phyloP scores from a whole-genome alignment of 176 grass and related monocot species.

The Paspalum vaginatum region DNA sequence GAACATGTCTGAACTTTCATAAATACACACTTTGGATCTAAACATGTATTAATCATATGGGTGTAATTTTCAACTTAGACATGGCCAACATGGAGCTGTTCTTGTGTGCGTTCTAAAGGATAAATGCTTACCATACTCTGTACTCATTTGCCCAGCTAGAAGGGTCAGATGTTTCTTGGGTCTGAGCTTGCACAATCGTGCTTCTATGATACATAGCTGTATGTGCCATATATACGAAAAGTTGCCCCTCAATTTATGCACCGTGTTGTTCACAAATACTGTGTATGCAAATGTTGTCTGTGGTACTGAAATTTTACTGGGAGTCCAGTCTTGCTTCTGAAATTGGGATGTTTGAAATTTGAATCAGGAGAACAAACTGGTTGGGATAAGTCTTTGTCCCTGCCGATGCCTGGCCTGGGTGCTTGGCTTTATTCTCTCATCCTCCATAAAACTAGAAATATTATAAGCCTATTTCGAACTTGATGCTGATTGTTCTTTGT shows the following conservation, averaged over 20 bases:
- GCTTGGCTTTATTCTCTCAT: conserved; percentile 32
- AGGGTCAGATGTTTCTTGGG: conserved; percentile 1
- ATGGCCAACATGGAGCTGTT: not conserved
- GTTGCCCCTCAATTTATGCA: conserved; percentile 21
- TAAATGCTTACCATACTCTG: not conserved
- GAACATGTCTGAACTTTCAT: too few relatives aligned
- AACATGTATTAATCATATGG: not conserved
- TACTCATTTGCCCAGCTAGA: not conserved
- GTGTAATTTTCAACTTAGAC: conserved; percentile 1
- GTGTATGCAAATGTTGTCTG: conserved; percentile 6
- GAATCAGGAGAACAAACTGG: conserved; percentile 21
- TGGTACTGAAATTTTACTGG: conserved; percentile 6
- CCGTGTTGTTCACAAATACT: not conserved
- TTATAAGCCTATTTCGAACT: conserved; percentile 2
- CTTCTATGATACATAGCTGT: too few relatives aligned
- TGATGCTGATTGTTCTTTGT: conserved; percentile 25
- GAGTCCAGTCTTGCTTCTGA: not conserved
- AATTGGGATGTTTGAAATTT: conserved; percentile 22
- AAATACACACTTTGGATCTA: not conserved
- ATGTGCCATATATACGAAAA: too few relatives aligned
- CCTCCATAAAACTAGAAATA: conserved; percentile 21
- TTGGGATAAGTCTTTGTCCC: not conserved
- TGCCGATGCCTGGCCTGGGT: conserved; percentile 13
- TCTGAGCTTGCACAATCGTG: not conserved
- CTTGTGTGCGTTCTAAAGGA: not conserved